These are phyloP conservation scores for Suhomyces xylopsoci DNA, from an alignment of 805 yeast species.

Conservation along the genomic window DNA sequence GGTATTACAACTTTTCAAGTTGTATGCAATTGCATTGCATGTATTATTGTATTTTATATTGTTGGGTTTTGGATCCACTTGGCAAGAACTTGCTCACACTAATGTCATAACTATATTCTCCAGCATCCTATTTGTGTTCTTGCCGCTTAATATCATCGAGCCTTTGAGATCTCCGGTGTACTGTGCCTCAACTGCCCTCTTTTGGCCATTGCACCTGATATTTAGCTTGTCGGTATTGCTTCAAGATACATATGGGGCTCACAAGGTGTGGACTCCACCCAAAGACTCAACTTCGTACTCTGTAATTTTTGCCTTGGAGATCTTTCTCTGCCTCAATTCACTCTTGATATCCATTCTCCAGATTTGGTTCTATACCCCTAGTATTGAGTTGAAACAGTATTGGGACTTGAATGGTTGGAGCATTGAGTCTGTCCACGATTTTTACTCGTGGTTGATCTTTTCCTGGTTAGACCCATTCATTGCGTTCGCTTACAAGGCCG, in stretches of 20 bases:
- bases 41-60: constrained; percentile 1
- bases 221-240: not conserved
- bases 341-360: constrained; percentile 1
- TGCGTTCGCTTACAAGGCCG: constrained; percentile 19
- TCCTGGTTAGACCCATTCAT: constrained; percentile 23
- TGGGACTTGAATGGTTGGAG: constrained; percentile 8
- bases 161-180: constrained; percentile 36
- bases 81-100: not conserved
- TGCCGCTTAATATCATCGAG: constrained; percentile 47
- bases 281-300: not conserved
- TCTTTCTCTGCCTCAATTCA: constrained; percentile 1
- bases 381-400: constrained; percentile 9
- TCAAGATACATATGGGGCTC: constrained; percentile 7
- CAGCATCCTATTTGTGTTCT: constrained; percentile 17
- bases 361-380: constrained; percentile 7
- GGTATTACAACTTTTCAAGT: constrained; percentile 5
- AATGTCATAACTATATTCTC: not conserved
- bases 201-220: constrained; percentile 31
- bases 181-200: constrained; percentile 36
- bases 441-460: constrained; percentile 15
- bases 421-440: constrained; percentile 10
- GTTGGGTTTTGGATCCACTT: not conserved
- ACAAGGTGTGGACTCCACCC: constrained; percentile 5
- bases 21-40: constrained; percentile 5
- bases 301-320: constrained; percentile 5